Base-by-base conservation (phyloP, 805 yeast species). In the Tetrapisispora fleetii region DNA sequence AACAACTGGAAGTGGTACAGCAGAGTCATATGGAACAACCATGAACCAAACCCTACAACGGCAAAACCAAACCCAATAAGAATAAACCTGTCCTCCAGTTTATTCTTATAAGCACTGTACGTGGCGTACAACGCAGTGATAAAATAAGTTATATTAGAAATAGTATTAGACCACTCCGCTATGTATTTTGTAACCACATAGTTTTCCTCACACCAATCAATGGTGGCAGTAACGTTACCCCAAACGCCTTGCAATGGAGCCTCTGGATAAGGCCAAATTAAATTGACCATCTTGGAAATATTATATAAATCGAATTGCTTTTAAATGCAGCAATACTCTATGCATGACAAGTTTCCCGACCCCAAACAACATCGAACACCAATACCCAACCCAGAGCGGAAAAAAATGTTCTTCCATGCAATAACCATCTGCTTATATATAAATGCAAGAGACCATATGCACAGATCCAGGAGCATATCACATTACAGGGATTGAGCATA, bases 201-300 rank as follows among this genome's bases (percentile, higher is more conserved):
- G 69, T 91, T 91, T 66, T 93, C 98, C 61, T 91, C 99, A 68
- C 99, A 91, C 98, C 98, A 91, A 62, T 91, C 99, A 37, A 93
- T 93, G n/a, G 98, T 90, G 37, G 96, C 78, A 0, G 98, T 89
- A 2, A 85, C 85, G 5, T 72, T 68, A 1, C 93, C 93, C 96
- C 96, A 87, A 62, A 65, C 81, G 1, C 89, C 90, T 16, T 65
- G 49, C n/a, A 61, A 54, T 39, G 78, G 77, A 33, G 73, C 77
- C 7, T 72, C 72, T 0, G 86, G 84, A 57, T 80, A 80, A 1
- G 80, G 78, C 52, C 62, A 59, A 41, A 41, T 41, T 21, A 41
- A 41, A 4, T 41, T 28, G 30, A 41, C 44, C 44, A 41, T 41
- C 9, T 28, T 30, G 17, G 11, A 32, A 32, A 32, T 33, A 33